These are phyloP conservation scores for Pichia pseudocactophila DNA, from an alignment of 805 yeast species.

Conservation along the genomic window DNA sequence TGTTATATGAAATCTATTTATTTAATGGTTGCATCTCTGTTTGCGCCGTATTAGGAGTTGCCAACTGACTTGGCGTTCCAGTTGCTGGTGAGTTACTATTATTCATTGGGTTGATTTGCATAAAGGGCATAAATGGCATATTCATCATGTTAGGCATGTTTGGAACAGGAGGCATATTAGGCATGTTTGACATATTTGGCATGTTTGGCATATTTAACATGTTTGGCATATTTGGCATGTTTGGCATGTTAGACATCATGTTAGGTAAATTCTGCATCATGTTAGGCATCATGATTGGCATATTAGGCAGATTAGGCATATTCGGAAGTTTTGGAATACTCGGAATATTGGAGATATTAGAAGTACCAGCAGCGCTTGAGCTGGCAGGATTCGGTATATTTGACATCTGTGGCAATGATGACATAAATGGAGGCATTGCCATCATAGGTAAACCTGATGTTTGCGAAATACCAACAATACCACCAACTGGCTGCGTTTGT, in stretches of 20 bases:
- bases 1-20: not conserved
- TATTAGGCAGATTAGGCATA: conserved; percentile 21
- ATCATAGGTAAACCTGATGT: conserved; percentile 11
- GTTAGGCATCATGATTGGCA: conserved; percentile 23
- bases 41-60: not conserved
- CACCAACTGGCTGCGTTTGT: conserved; percentile 10
- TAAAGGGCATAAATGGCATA: conserved; percentile 27
- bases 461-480: conserved; percentile 1
- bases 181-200: conserved; percentile 19
- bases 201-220: conserved; percentile 7
- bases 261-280: too few species aligned
- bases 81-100: not conserved
- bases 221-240: not conserved
- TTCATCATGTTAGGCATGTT: conserved; percentile 23
- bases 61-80: not conserved
- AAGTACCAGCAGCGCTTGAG: too few species aligned
- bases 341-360: conserved; percentile 15
- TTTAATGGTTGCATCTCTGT: not conserved
- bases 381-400: conserved; percentile 21
- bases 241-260: conserved; percentile 21
- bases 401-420: conserved; percentile 25
- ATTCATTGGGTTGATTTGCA: conserved; percentile 12
- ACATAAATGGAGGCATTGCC: conserved; percentile 23
- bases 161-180: conserved; percentile 24
- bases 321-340: conserved; percentile 23